Conservation (phyloP, 2,329 filamentous ascomycete species). For the Aspergillus calidoustus region DNA sequence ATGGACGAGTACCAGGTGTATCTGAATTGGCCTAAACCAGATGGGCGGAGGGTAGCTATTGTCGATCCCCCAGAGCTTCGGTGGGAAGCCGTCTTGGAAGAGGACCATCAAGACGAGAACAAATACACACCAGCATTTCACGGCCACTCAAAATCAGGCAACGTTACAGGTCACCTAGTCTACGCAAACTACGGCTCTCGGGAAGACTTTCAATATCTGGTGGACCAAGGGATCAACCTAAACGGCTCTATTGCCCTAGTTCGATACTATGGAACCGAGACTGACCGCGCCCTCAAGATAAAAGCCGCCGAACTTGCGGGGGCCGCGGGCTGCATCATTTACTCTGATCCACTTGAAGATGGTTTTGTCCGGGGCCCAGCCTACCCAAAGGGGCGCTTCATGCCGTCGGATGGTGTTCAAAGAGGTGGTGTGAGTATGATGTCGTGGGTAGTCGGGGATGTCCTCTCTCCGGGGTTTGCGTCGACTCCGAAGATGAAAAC, state of each 20-base stretch:
- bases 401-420: conserved; percentile 82
- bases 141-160: conserved; percentile 83
- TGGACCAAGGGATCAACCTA: conserved; percentile 72
- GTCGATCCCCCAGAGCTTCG: conserved; percentile 68
- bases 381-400: conserved; percentile 77
- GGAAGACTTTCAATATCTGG: conserved; percentile 77
- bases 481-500: conserved; percentile 55
- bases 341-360: conserved; percentile 86
- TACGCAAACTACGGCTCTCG: conserved; percentile 91
- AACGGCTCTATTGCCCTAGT: conserved; percentile 84
- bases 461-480: conserved; percentile 86
- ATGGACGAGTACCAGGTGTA: conserved; percentile 86
- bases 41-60: conserved; percentile 80
- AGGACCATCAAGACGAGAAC: conserved; percentile 67
- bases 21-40: conserved; percentile 82
- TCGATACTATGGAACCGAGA: conserved; percentile 75
- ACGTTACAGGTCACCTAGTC: conserved; percentile 82
- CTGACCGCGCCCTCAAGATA: conserved; percentile 78
- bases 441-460: conserved; percentile 85
- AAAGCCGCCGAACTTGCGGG: conserved; percentile 88
- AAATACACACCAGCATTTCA: conserved; percentile 73
- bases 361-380: conserved; percentile 74
- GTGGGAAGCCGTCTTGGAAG: conserved; percentile 85
- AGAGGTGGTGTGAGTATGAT: conserved; percentile 79
- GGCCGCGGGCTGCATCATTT: conserved; percentile 85